Base-by-base conservation (phyloP, 2,329 filamentous ascomycete genomes). In the Exophiala lecanii-corni region DNA sequence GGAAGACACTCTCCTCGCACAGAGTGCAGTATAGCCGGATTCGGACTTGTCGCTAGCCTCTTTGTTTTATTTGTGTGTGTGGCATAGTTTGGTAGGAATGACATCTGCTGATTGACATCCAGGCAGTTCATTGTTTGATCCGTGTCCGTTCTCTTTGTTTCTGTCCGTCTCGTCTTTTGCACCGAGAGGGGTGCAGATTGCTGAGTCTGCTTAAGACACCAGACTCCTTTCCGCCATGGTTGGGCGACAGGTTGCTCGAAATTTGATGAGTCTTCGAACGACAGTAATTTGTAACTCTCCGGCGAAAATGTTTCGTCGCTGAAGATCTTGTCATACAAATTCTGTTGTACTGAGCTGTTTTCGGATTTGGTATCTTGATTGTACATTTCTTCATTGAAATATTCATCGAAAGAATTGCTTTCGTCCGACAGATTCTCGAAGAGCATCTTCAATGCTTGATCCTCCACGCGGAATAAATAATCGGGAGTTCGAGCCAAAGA, bases 401-500 rank as follows among this genome's bases (percentile, higher is more conserved):
- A 81, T 60, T 80, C 73, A 57, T 79, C 76, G 68, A 83, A 81
- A 62, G 82, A 69, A 60, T 76, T 74, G 63, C 75, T 74, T 62
- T 72, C 73, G 47, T 79, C 76, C 48, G 72, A 65, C 38, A 64
- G 65, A 41, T 57, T 57, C 53, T 68, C 63, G 47, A 64, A 63
- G 54, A 74, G 69, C 66, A 73, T 73, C 43, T 73, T 70, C 56
- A 65, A 62, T 47, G 68, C 68, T 71, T 74, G 77, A 65, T 73
- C 67, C 59, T 64, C 62, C 52, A 70, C 55, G 61, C 68, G 69
- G 58, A 70, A 67, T 45, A 64, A 58, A 61, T 35, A 50, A 35
- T 53, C 50, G 10, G 51, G 36, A 6, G 51, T 44, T 40, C 45
- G 53, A 36, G 55, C 53, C n/a, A 52, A 43, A 33, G 55, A 52